These are phyloP conservation scores for Leishmania lainsoni DNA, from an alignment of 208 protist species.

Conservation along the genomic window DNA sequence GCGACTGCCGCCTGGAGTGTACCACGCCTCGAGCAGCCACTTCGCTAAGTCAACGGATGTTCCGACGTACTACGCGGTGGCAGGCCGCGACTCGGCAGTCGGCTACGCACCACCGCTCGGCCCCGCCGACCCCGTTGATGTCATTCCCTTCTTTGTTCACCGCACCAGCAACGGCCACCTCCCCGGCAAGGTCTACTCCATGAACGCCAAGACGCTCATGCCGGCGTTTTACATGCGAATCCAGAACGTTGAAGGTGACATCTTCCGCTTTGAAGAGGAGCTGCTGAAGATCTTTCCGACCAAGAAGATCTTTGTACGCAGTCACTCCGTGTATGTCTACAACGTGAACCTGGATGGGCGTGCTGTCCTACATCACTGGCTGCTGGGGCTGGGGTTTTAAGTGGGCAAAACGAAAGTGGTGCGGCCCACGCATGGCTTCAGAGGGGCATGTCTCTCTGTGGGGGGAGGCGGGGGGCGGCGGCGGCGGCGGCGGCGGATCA, in stretches of 20 bases:
- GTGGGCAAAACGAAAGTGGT: neutral
- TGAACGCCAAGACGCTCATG: constrained; percentile 76
- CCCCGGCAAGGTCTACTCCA: constrained; percentile 72
- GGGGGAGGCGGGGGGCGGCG: neutral
- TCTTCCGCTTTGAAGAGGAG: constrained; percentile 89
- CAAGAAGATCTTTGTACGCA: constrained; percentile 86
- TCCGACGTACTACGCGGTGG: constrained; percentile 44
- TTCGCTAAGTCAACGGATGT: neutral
- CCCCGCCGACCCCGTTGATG: constrained; percentile 73
- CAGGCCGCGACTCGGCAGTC: constrained; percentile 53
- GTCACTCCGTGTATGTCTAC: constrained; percentile 74
- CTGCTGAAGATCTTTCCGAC: constrained; percentile 91
- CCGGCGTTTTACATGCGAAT: constrained; percentile 76
- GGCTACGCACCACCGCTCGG: constrained; percentile 82
- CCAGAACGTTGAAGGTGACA: constrained; percentile 70
- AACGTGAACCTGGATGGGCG: constrained; percentile 79
- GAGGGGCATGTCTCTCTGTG: neutral
- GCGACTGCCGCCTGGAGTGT: constrained; percentile 30
- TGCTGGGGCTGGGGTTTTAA: constrained; percentile 85
- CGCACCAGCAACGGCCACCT: constrained; percentile 77
- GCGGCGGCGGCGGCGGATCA: neutral
- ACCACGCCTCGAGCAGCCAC: neutral
- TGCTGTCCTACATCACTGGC: constrained; percentile 83
- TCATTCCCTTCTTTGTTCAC: constrained; percentile 86
- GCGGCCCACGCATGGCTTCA: neutral